Base-by-base conservation (phyloP, 345 rosid species). In the Pistacia vera region DNA sequence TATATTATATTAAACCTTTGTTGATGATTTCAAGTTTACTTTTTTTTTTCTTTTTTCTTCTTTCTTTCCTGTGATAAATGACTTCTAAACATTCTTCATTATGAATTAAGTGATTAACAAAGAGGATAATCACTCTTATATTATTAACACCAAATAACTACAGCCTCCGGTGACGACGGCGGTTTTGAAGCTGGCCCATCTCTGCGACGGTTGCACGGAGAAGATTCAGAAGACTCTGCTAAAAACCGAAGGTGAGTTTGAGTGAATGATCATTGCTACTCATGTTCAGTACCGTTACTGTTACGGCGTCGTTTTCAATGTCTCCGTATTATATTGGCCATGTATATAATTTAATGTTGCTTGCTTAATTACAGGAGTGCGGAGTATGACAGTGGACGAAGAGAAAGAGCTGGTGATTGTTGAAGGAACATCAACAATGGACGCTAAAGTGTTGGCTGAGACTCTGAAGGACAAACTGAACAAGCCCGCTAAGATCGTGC, bases 141-240 rank as follows among this genome's bases (percentile, higher is more conserved):
- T 22, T 22, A 22, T 22, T 22, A 22, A 0, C 25, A 22, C 25
- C 25, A 22, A 22, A 22, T 22, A 22, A 22, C 25, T 22, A 25
- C 77, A 91, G 96, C 71, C 89, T 49, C 89, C 91, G 78, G 89
- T 84, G 79, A 87, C 77, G 72, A 88, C 90, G 84, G 89, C 85
- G 81, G 86, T 86, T 12, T 79, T 93, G 78, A 93, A 92, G 81
- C 73, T 96, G 82, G 60, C 22, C 2, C 80, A 90, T 65, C 86
- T 90, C 62, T 96, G 97, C 79, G 79, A 77, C 17, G 98, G 99
- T 30, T 96, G 99, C 82, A 69, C 83, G 51, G 89, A 71, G 58
- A 96, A 79, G 92, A 89, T 96, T 78, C 66, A 41, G 68, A 92
- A 85, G 78, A 75, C 75, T 1, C 71, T 87, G 73, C 55, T 65